A percentile compares a stretch with the other conserved stretches of the same genome.
Evolutionary conservation across 2,329 filamentous ascomycete species (phyloP).

Genomic region (Colletotrichum salicis): DNA sequence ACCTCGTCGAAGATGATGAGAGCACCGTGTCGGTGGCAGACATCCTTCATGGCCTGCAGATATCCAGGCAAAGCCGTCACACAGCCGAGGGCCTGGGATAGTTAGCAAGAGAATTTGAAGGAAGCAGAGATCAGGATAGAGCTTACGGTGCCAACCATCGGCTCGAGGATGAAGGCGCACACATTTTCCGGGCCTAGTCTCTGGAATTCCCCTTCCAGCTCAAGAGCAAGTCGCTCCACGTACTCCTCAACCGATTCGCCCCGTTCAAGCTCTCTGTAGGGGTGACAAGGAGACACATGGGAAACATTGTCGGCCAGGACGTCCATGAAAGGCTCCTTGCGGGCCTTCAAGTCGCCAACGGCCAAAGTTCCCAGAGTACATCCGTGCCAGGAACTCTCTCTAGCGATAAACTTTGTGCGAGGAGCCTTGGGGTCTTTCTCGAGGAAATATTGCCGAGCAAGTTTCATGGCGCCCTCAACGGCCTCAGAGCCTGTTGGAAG

Average conservation of each 20-base stretch:
- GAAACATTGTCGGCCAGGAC: neutral
- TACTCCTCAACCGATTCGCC: neutral
- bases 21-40: conserved; percentile 67
- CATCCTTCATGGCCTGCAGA: conserved; percentile 58
- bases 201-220: neutral
- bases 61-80: conserved; percentile 53
- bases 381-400: neutral
- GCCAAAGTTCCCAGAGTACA: neutral
- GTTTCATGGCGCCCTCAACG: neutral
- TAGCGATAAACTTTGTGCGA: neutral
- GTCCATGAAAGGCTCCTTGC: neutral
- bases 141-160: neutral
- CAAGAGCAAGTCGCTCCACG: neutral
- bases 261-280: neutral
- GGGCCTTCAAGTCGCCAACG: neutral
- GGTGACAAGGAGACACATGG: neutral
- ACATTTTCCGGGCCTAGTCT: neutral
- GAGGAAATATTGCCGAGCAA: neutral
- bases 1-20: conserved; percentile 69
- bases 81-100: neutral
- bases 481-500: neutral
- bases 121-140: neutral
- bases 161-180: neutral
- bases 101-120: neutral
- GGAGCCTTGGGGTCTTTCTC: neutral